Evolutionary conservation across 2,329 filamentous ascomycete genomes (phyloP).

Genomic region (Diaporthe longicolla): DNA sequence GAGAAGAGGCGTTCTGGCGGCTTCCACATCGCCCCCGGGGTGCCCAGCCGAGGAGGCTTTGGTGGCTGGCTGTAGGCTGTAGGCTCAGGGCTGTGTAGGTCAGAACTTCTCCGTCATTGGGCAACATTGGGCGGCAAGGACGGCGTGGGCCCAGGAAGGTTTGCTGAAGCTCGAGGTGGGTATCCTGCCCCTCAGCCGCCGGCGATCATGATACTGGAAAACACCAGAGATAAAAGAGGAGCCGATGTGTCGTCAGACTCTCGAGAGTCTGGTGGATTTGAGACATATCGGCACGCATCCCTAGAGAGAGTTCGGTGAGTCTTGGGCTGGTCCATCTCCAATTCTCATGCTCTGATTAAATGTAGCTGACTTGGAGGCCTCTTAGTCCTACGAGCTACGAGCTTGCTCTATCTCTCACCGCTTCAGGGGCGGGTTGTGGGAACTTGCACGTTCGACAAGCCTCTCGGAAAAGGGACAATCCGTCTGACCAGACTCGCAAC

Average conservation of each 20-base stretch:
- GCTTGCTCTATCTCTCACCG: background rate
- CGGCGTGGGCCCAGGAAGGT: background rate
- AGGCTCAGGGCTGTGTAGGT: too few species aligned
- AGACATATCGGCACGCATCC: constrained; percentile 41
- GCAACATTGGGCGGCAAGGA: background rate
- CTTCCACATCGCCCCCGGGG: background rate
- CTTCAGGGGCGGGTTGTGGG: background rate
- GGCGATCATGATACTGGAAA: background rate
- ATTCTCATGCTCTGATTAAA: background rate
- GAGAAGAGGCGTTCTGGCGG: background rate
- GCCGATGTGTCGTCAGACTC: constrained; percentile 41
- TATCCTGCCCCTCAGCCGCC: background rate
- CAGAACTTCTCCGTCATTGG: background rate
- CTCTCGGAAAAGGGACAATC: background rate
- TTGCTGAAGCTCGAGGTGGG: background rate
- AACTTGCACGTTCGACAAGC: background rate
- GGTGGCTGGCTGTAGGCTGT: constrained; percentile 13
- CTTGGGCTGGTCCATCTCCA: background rate
- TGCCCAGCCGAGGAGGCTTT: background rate
- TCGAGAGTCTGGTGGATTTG: constrained; percentile 12
- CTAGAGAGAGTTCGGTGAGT: constrained; percentile 21
- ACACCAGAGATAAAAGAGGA: constrained; percentile 10
- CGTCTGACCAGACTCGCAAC: background rate
- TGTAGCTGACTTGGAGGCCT: background rate
- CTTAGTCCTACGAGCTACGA: background rate